Base-by-base conservation (phyloP, 495 filamentous ascomycete species). In the Trichoderma parareesei region DNA sequence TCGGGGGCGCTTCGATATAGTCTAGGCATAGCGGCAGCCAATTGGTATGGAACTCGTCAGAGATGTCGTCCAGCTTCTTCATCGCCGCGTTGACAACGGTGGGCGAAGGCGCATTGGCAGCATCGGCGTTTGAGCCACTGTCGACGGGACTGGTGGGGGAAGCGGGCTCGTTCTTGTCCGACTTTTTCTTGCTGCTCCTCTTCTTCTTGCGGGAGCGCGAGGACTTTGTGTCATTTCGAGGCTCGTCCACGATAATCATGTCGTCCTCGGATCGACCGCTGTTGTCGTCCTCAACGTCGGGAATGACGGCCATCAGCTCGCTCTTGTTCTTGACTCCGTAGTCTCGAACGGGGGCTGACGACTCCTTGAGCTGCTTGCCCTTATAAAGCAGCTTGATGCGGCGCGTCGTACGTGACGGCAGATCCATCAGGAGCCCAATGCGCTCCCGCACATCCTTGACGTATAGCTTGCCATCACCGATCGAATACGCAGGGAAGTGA, bases 291-390 rank as follows among this genome's bases (percentile, higher is more conserved):
- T 71, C 77, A 13, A 77, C 75, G 33, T 83, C 77, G 20, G 70
- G 75, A 77, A 92, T 66, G 84, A 79, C 70, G 38, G 79, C 74
- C 61, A 80, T 42, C 46, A 96, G 76, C 74, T 96, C 90, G 41
- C 85, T 87, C 66, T 92, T 87, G 70, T 90, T 87, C 79, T 91
- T 90, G 66, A 93, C 81, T 5, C 88, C 88, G 68, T 92, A 92
- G 33, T 87, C 81, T 65, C 88, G 81, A 69, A 90, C 87, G 4
- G 84, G 82, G n/a, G 76, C 74, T 8, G 77, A 68, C 68, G 87
- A 81, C 66, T 92, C 85, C 70, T 87, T 88, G 46, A 97, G 74
- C 18, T 87, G 81, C 65, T 85, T 86, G 10, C 92, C 92, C 73
- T 93, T 93, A 80, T 93, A 95, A 60, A 92, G 81, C 71, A 97